Evolutionary conservation across 2,329 filamentous ascomycete species (phyloP), one percentile per base, ranked within the genome.

Genomic region (Ramularia collo-cygni): DNA sequence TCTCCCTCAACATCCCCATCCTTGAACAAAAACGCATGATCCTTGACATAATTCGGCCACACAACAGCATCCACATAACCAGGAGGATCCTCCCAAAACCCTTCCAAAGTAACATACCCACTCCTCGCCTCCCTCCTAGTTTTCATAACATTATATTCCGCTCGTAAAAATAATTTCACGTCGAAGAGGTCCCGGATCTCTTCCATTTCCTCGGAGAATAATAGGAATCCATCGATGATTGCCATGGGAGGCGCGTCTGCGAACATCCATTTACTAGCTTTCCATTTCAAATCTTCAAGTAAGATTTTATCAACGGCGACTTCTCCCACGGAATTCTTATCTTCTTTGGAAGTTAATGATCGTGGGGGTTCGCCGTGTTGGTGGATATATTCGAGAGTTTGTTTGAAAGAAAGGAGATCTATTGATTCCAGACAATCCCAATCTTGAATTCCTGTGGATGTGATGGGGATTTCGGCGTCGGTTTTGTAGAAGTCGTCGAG

Each of bases 401-500:
- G 64, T 12, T 75, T 69, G 60, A 96, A 80, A 37, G 74, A 74
- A 0, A 75, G 68, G 18, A 95, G 72, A 50, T 89, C 76, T 40
- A 98, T 69, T 7, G 89, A 75, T 48, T 81, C 83, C 12, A 85
- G 70, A 54, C 89, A 95, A 64, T 98, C 92, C 90, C 92, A 96
- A 66, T 98, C 89, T 48, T 83, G 70, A 9, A 95, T 67, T 10
- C 74, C 77, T 15, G 55, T 46, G 37, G 62, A 52, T 17, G 68
- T 68, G 12, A 73, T 59, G 2, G 70, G 65, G 28, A 76, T 76
- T 75, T 87, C 74, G 19, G 74, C 66, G 59, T 96, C 90, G 1
- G 84, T 71, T 50, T 79, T 80, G 68, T 95, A 98, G 61, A 96
- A 98, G 64, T 98, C 92, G 67, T 98, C 92, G 61, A 95, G 80